phyloP scores from a whole-genome alignment of 192 early-diverging fungal species.

The Linnemannia elongata region DNA sequence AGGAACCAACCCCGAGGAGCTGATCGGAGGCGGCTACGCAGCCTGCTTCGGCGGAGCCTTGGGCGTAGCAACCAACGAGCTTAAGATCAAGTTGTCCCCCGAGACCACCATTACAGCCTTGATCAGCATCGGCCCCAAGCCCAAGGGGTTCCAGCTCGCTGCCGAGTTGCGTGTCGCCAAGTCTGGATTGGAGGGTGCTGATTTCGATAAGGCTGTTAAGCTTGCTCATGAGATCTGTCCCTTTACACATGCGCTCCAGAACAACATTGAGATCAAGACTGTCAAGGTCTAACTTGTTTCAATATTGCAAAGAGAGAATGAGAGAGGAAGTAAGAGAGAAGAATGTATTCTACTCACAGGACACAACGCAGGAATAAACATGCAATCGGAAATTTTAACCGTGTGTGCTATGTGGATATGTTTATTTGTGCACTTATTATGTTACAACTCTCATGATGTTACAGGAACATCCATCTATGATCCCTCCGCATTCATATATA shows the following conservation, averaged over 20 bases:
- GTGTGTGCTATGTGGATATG: neutral
- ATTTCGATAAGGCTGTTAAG: slow-evolving; percentile 60
- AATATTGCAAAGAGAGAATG: neutral
- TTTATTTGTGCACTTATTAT: neutral
- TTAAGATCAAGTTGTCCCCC: slow-evolving; percentile 60
- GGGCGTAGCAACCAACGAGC: slow-evolving; percentile 60
- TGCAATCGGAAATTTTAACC: neutral
- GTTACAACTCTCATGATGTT: neutral
- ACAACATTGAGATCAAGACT: slow-evolving; percentile 69
- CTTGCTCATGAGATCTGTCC: slow-evolving; percentile 69
- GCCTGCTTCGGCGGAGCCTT: slow-evolving; percentile 74
- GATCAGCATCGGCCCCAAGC: slow-evolving; percentile 67
- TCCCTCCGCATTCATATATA: neutral
- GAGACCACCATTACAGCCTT: slow-evolving; percentile 60
- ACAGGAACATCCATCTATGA: neutral
- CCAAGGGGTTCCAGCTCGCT: slow-evolving; percentile 63
- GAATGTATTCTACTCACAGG: neutral
- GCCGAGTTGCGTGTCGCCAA: slow-evolving; percentile 65
- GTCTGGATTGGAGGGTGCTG: slow-evolving; percentile 60
- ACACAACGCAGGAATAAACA: neutral
- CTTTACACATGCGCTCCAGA: slow-evolving; percentile 65
- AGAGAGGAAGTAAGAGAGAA: neutral
- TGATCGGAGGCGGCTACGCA: slow-evolving; percentile 68
- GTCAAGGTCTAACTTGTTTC: slow-evolving; percentile 44
- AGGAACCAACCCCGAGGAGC: slow-evolving; percentile 72